Percentiles rank a stretch among this genome's conserved stretches.
Evolutionary conservation across 805 yeast genomes (phyloP).

Genomic region (Starmerella davenportii): DNA sequence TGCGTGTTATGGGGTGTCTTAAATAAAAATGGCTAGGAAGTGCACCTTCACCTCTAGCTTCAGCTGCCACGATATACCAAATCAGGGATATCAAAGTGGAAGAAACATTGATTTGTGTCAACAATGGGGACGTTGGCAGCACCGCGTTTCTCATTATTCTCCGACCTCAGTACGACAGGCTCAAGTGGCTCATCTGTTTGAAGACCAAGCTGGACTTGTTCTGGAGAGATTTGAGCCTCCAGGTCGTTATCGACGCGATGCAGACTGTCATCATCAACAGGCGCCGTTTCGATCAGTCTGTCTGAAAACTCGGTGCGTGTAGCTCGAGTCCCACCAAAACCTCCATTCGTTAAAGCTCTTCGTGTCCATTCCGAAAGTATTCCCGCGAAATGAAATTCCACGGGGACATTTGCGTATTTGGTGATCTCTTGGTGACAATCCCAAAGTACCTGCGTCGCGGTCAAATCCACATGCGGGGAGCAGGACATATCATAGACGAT

Average conservation of each 20-base stretch:
- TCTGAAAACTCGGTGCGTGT: slow-evolving; percentile 8
- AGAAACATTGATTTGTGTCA: slow-evolving; percentile 52
- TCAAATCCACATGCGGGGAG: slow-evolving; percentile 58
- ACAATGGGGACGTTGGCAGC: slow-evolving; percentile 34
- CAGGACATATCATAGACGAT: slow-evolving; percentile 68
- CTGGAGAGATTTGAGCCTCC: background rate
- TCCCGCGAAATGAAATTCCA: slow-evolving; percentile 80
- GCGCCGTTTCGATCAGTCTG: slow-evolving; percentile 9
- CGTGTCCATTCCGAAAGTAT: slow-evolving; percentile 74
- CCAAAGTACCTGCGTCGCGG: slow-evolving; percentile 59
- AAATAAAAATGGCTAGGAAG: too few relatives aligned
- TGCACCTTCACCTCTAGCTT: background rate
- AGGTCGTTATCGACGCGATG: background rate
- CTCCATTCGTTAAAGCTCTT: slow-evolving; percentile 54
- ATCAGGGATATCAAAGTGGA: slow-evolving; percentile 61
- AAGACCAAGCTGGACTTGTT: background rate
- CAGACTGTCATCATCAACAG: background rate
- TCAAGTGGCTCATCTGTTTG: background rate
- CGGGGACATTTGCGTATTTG: slow-evolving; percentile 60
- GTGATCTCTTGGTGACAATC: slow-evolving; percentile 59
- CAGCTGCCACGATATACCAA: slow-evolving; percentile 8
- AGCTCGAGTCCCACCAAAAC: slow-evolving; percentile 27
- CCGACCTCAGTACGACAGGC: background rate
- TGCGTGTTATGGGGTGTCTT: too few relatives aligned
- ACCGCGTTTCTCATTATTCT: background rate